Evolutionary conservation across 306 rosid genomes (phyloP).

Genomic region (Fragaria vesca): DNA sequence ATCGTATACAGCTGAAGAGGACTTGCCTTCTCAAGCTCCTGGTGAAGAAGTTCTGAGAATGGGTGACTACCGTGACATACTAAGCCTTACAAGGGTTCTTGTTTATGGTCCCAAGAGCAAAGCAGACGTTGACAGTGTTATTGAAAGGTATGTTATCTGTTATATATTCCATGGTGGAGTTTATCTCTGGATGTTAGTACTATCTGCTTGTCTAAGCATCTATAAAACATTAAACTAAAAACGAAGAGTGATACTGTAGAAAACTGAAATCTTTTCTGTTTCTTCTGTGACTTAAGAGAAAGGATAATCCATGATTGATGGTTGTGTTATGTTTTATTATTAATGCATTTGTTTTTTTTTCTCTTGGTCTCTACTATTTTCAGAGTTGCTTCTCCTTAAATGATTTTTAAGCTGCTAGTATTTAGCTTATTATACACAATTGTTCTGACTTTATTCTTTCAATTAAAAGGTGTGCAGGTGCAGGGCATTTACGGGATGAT

Average conservation of each 20-base stretch:
- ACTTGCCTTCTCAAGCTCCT: conserved; percentile 46
- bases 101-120: conserved; percentile 84
- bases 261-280: background rate
- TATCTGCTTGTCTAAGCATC: background rate
- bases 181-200: background rate
- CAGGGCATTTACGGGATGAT: conserved; percentile 85
- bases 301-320: background rate
- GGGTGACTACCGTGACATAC: conserved; percentile 90
- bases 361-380: background rate
- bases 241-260: background rate
- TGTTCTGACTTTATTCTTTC: conserved; percentile 32
- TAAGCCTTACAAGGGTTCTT: conserved; percentile 91
- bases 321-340: background rate
- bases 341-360: background rate
- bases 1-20: conserved; percentile 32
- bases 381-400: background rate
- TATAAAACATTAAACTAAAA: background rate
- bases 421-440: background rate
- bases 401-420: background rate
- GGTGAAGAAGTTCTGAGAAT: conserved; percentile 66
- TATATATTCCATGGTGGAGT: background rate
- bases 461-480: conserved; percentile 73
- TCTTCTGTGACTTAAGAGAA: background rate
- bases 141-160: conserved; percentile 60
- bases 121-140: conserved; percentile 71